Evolutionary conservation across 148 eudicot genomes (phyloP).

Genomic region (Rhododendron mucronatum): DNA sequence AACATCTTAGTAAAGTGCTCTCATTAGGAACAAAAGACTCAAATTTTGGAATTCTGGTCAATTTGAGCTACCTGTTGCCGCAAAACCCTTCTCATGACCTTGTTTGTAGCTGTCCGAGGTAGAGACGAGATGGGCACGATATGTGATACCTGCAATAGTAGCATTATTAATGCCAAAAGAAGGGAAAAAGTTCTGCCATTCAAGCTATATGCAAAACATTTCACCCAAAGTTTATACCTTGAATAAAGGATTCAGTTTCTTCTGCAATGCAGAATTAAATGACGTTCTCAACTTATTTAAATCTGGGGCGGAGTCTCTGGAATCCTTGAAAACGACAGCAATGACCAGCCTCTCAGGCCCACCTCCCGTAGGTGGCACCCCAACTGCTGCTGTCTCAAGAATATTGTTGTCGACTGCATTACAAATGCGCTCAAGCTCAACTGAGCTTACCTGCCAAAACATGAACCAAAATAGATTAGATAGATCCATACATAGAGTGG

Average conservation of each 20-base stretch:
- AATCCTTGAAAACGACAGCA: conserved; percentile 63
- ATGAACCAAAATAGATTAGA: neutral
- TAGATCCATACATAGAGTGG: neutral
- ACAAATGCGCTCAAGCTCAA: conserved; percentile 89
- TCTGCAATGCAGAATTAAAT: conserved; percentile 73
- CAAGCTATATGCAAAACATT: neutral
- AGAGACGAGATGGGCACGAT: conserved; percentile 53
- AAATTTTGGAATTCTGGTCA: conserved; percentile 38
- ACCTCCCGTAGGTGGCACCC: conserved; percentile 73
- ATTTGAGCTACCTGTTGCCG: conserved; percentile 57
- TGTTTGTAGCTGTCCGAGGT: conserved; percentile 92
- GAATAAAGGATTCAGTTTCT: conserved; percentile 79
- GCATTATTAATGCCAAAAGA: neutral
- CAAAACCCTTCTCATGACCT: conserved; percentile 93
- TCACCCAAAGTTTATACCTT: conserved; percentile 37
- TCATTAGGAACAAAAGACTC: conserved; percentile 10
- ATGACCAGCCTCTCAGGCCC: conserved; percentile 89
- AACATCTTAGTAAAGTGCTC: neutral
- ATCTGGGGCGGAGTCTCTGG: conserved; percentile 24
- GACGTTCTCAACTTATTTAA: conserved; percentile 43
- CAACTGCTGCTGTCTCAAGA: conserved; percentile 92
- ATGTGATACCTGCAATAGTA: conserved; percentile 53
- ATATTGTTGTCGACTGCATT: conserved; percentile 49
- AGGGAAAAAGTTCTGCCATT: neutral
- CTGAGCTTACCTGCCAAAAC: conserved; percentile 72